Conservation (phyloP, 2,329 filamentous ascomycete species). For the Hypoxylon sp. region DNA sequence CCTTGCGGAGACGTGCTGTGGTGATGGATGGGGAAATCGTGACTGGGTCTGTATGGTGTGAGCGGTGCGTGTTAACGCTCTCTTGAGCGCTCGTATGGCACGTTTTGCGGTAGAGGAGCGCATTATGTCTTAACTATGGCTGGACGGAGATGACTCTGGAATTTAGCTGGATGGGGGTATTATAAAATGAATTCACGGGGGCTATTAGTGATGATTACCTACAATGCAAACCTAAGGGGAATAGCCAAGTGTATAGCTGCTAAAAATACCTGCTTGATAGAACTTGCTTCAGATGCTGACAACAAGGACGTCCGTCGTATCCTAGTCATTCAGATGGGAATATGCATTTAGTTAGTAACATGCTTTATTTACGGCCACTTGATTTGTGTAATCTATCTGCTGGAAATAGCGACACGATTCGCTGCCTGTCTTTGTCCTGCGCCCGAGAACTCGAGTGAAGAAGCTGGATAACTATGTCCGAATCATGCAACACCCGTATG, state of each 20-base stretch:
- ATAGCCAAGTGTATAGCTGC: slow-evolving; percentile 10
- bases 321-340: background rate
- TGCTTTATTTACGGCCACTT: slow-evolving; percentile 1
- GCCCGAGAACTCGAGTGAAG: slow-evolving; percentile 16
- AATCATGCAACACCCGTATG: slow-evolving; percentile 8
- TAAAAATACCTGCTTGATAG: slow-evolving; percentile 10
- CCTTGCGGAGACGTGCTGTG: background rate
- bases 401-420: slow-evolving; percentile 1
- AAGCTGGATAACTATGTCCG: background rate
- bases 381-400: slow-evolving; percentile 6
- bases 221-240: slow-evolving; percentile 4
- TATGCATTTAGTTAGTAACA: slow-evolving; percentile 11
- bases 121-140: slow-evolving; percentile 25
- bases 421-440: slow-evolving; percentile 17
- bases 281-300: background rate
- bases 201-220: background rate
- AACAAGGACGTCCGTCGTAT: background rate
- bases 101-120: slow-evolving; percentile 32
- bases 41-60: slow-evolving; percentile 13
- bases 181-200: background rate
- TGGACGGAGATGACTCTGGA: background rate
- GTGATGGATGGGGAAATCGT: background rate
- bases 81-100: slow-evolving; percentile 43
- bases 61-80: slow-evolving; percentile 37
- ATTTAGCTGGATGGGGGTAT: background rate